Base-by-base conservation (phyloP, 2,329 filamentous ascomycete genomes). In the Fonsecaea multimorphosa region DNA sequence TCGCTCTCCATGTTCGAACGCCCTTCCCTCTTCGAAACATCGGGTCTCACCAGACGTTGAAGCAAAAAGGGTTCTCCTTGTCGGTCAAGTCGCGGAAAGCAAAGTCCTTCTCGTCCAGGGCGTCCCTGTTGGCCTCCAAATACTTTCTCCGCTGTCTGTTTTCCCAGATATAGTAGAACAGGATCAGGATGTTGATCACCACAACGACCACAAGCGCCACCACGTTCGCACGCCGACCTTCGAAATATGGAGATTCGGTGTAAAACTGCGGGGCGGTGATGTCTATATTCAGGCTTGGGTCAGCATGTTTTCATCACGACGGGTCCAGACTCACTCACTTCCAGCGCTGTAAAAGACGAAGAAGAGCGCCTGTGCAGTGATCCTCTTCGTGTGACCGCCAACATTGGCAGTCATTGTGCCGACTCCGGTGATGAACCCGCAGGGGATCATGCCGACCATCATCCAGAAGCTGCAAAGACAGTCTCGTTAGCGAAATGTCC, bases 81-180 rank as follows among this genome's bases (percentile, higher is more conserved):
- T 40, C 36, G 36, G 36, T 40, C 36, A 40, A 40, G 36, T 40
- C 36, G 36, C 36, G 36, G 16, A 40, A 40, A 40, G 36, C 36
- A 40, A 40, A 40, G 36, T 40, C 36, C 16, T 40, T 40, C 36
- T 40, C 36, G 36, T 40, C 36, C 36, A 40, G 36, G 16, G 16
- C 36, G 36, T 40, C 36, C 36, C 36, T 40, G 36, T 40, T 40
- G 36, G 36, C 36, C 36, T 40, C 36, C 36, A 40, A 16, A 40
- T 40, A 40, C 36, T 40, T 40, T 16, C 36, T 40, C 36, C 36
- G 36, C 36, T 40, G 36, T 40, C 36, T 40, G 36, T 40, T 40
- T 40, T 40, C 36, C 36, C 36, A 40, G 36, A 40, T 40, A 40
- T 40, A 40, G 36, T 40, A 40, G 36, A 40, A 40, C 36, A 40